These are phyloP conservation scores for Dryadomyces quercus-mongolicae DNA, from an alignment of 2,329 filamentous ascomycete genomes.

Conservation along the genomic window DNA sequence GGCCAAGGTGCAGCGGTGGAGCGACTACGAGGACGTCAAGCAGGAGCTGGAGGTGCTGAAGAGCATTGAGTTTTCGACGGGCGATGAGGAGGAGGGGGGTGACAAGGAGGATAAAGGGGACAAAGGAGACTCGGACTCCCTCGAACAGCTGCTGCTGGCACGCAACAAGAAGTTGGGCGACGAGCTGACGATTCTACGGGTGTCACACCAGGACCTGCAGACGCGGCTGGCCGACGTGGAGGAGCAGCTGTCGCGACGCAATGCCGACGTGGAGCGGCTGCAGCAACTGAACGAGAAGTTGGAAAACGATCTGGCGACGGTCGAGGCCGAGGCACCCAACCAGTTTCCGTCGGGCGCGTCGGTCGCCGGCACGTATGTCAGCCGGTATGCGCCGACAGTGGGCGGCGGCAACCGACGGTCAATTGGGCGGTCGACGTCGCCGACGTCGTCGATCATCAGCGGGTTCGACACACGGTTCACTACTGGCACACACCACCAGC, in stretches of 20 bases:
- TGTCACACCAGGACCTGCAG: conserved; percentile 89
- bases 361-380: conserved; percentile 82
- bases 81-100: conserved; percentile 58
- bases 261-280: conserved; percentile 74
- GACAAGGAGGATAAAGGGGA: conserved; percentile 10
- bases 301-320: conserved; percentile 78
- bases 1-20: conserved; percentile 74
- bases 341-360: conserved; percentile 83
- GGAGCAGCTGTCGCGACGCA: conserved; percentile 71
- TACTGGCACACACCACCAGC: conserved; percentile 9
- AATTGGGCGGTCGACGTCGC: conserved; percentile 54
- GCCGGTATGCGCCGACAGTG: conserved; percentile 56
- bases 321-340: conserved; percentile 77
- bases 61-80: conserved; percentile 93
- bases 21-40: conserved; percentile 92
- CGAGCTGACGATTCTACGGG: conserved; percentile 81
- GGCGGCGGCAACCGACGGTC: conserved; percentile 38
- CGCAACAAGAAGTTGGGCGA: conserved; percentile 95
- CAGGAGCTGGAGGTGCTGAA: conserved; percentile 93
- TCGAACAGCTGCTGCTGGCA: conserved; percentile 83
- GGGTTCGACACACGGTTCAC: conserved; percentile 69
- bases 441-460: conserved; percentile 95
- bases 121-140: conserved; percentile 53
- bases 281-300: conserved; percentile 77
- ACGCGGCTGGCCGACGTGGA: conserved; percentile 67